phyloP scores from a whole-genome alignment of 345 rosid genomes.

The Xanthoceras sorbifolium region DNA sequence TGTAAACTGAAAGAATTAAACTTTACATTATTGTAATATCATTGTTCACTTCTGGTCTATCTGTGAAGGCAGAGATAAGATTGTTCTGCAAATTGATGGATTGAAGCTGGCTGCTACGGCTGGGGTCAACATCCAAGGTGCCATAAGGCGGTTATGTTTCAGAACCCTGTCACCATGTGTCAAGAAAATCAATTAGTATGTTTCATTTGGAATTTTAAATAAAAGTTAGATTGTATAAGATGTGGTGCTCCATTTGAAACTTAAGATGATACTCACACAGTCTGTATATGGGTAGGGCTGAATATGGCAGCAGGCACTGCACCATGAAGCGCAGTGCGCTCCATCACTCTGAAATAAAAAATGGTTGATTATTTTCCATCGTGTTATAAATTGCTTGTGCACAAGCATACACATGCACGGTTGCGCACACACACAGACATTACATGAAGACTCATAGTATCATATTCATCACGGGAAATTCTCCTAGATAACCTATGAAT shows the following conservation, averaged over 20 bases:
- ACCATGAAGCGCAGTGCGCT: slow-evolving; percentile 50
- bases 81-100: slow-evolving; percentile 59
- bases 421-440: background rate
- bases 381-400: slow-evolving; percentile 26
- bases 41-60: slow-evolving; percentile 2
- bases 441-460: background rate
- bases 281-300: slow-evolving; percentile 52
- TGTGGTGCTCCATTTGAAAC: background rate
- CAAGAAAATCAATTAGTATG: background rate
- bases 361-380: too few species aligned
- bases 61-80: slow-evolving; percentile 28
- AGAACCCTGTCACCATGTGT: slow-evolving; percentile 40
- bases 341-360: slow-evolving; percentile 46
- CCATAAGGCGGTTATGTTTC: slow-evolving; percentile 47
- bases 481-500: background rate
- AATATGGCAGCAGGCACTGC: slow-evolving; percentile 53
- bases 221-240: background rate
- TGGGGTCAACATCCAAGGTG: slow-evolving; percentile 53
- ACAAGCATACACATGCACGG: background rate
- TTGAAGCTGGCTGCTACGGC: slow-evolving; percentile 42
- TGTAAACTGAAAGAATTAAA: background rate
- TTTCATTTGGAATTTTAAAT: slow-evolving; percentile 3
- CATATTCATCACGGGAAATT: background rate
- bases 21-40: slow-evolving; percentile 49
- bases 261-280: slow-evolving; percentile 52